Percentiles rank a stretch among this genome's conserved stretches.
Conservation (phyloP, 2,329 filamentous ascomycete genomes). For the Huntiella moniliformis region DNA sequence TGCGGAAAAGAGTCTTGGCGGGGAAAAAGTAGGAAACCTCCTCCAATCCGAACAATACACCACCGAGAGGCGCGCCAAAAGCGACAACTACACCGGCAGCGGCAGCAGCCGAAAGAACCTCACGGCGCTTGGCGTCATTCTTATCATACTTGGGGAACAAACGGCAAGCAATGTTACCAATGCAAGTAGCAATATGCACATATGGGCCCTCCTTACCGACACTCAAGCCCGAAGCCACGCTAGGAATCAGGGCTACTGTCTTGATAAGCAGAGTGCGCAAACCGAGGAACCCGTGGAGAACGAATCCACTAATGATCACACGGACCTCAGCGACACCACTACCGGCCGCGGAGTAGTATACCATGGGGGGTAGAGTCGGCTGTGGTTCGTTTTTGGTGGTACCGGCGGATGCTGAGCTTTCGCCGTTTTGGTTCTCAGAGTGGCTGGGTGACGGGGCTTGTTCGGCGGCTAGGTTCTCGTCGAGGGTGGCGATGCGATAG, state of each 20-base stretch:
- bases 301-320: constrained; percentile 94
- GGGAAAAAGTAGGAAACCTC: constrained; percentile 97
- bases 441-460: constrained; percentile 23
- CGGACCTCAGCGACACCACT: constrained; percentile 95
- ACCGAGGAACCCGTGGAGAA: constrained; percentile 87
- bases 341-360: constrained; percentile 89
- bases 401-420: constrained; percentile 12
- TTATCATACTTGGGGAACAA: constrained; percentile 85
- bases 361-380: constrained; percentile 43
- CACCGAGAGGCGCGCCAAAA: constrained; percentile 73
- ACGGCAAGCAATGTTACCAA: constrained; percentile 87
- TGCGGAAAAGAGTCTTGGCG: constrained; percentile 88
- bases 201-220: constrained; percentile 90
- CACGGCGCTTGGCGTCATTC: constrained; percentile 86
- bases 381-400: constrained; percentile 22
- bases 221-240: constrained; percentile 80
- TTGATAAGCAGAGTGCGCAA: constrained; percentile 76
- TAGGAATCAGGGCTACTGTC: constrained; percentile 62
- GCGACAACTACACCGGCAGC: constrained; percentile 86
- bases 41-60: constrained; percentile 82
- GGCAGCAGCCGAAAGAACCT: constrained; percentile 81
- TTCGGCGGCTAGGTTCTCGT: constrained; percentile 75
- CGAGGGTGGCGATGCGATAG: constrained; percentile 68
- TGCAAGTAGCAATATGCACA: constrained; percentile 90
- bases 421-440: constrained; percentile 21